Conservation (phyloP, 2,329 filamentous ascomycete genomes). For the Xylaria sp. region DNA sequence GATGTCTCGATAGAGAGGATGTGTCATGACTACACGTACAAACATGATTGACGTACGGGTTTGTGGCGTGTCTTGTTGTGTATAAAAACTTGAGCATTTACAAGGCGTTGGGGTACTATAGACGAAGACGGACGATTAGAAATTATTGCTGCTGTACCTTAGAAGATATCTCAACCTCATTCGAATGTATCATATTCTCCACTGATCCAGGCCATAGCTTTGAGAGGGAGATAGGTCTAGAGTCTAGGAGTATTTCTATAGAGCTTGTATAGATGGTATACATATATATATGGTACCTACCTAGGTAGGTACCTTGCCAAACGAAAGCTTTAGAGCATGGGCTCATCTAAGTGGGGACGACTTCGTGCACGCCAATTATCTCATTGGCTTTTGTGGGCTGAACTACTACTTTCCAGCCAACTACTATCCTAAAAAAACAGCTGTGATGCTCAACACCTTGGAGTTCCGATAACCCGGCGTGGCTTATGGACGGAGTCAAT, state of each 20-base stretch:
- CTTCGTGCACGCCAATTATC: not conserved
- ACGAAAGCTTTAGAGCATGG: too few species aligned
- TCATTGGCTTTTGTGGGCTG: too few species aligned
- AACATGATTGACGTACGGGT: not conserved
- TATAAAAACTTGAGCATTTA: constrained; percentile 45
- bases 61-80: constrained; percentile 26
- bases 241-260: too few species aligned
- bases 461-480: not conserved
- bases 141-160: constrained; percentile 27
- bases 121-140: constrained; percentile 41
- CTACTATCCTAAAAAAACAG: not conserved
- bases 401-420: not conserved
- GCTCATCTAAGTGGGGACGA: too few species aligned
- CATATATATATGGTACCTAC: too few species aligned
- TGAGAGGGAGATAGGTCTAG: not conserved
- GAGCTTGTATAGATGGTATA: too few species aligned
- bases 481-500: constrained; percentile 17
- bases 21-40: constrained; percentile 4
- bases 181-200: constrained; percentile 30
- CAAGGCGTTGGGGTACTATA: constrained; percentile 47
- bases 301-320: too few species aligned
- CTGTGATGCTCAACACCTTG: not conserved
- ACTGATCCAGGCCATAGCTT: not conserved
- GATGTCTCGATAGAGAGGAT: constrained; percentile 40
- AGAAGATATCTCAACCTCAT: constrained; percentile 43